These are phyloP conservation scores for Arachnomyces sp. DNA, from an alignment of 2,329 filamentous ascomycete genomes.

Conservation along the genomic window DNA sequence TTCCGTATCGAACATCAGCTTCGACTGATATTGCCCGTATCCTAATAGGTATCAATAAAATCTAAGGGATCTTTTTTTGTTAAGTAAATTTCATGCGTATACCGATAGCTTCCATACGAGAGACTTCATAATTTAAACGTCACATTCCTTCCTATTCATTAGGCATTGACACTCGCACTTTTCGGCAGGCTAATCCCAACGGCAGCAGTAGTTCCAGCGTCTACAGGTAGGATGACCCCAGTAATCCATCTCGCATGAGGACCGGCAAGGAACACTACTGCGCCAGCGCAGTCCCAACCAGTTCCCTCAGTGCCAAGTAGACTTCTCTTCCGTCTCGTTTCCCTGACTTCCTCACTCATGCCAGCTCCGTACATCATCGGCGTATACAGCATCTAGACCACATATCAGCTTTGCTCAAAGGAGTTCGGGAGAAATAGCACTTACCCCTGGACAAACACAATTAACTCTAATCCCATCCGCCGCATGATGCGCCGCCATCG, in stretches of 20 bases:
- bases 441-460: slow-evolving; percentile 45
- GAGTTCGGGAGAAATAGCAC: neutral
- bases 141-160: too few species aligned
- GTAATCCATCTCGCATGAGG: slow-evolving; percentile 49
- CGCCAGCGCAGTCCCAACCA: slow-evolving; percentile 47
- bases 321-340: slow-evolving; percentile 43
- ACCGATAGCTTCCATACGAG: too few species aligned
- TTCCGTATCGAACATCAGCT: too few species aligned
- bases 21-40: too few species aligned
- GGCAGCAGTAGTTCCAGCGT: slow-evolving; percentile 41
- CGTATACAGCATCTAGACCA: slow-evolving; percentile 42
- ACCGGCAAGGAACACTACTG: slow-evolving; percentile 46
- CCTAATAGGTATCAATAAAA: too few species aligned
- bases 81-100: too few species aligned
- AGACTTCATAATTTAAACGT: too few species aligned
- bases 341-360: slow-evolving; percentile 45
- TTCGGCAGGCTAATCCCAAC: slow-evolving; percentile 36
- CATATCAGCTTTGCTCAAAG: neutral
- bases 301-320: slow-evolving; percentile 48
- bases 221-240: slow-evolving; percentile 41
- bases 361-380: slow-evolving; percentile 48
- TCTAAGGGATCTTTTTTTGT: too few species aligned
- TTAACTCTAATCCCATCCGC: slow-evolving; percentile 46
- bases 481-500: slow-evolving; percentile 51
- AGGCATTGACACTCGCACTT: slow-evolving; percentile 29